Conservation (phyloP, 2,329 filamentous ascomycete species). For the Trichocomaceae sp. region DNA sequence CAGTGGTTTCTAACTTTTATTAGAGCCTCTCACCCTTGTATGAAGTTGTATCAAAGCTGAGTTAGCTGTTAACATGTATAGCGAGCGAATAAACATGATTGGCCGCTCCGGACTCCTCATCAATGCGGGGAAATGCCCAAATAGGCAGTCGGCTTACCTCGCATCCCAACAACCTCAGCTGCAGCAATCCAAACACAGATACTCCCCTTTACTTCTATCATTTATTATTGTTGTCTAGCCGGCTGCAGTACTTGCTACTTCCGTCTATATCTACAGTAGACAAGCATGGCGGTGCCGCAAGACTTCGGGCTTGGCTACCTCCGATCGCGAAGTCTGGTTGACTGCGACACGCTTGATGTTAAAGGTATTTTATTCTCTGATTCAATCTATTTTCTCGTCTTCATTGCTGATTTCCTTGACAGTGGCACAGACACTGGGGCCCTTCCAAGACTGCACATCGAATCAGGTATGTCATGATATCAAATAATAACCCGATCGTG, state of each 20-base stretch:
- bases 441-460: conserved; percentile 50
- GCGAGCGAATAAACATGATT: not conserved
- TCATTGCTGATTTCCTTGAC: conserved; percentile 1
- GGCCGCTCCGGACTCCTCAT: not conserved
- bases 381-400: not conserved
- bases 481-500: not conserved
- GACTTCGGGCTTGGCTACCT: conserved; percentile 9
- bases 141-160: conserved; percentile 7
- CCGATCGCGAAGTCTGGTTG: conserved; percentile 29
- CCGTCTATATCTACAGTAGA: not conserved
- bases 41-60: no score
- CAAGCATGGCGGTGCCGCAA: conserved; percentile 2
- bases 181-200: no score
- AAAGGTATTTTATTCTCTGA: conserved; percentile 30
- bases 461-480: conserved; percentile 40
- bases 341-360: conserved; percentile 48
- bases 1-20: no score
- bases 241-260: no score
- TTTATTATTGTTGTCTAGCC: no score
- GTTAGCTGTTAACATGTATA: no score
- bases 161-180: not conserved
- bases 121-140: not conserved
- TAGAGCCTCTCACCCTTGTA: no score
- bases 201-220: no score
- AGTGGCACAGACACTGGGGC: conserved; percentile 44